A percentile compares a stretch with the other conserved stretches of the same genome.
These are phyloP conservation scores for Berkeleyomyces rouxiae DNA, from an alignment of 2,329 filamentous ascomycete species.

Conservation along the genomic window DNA sequence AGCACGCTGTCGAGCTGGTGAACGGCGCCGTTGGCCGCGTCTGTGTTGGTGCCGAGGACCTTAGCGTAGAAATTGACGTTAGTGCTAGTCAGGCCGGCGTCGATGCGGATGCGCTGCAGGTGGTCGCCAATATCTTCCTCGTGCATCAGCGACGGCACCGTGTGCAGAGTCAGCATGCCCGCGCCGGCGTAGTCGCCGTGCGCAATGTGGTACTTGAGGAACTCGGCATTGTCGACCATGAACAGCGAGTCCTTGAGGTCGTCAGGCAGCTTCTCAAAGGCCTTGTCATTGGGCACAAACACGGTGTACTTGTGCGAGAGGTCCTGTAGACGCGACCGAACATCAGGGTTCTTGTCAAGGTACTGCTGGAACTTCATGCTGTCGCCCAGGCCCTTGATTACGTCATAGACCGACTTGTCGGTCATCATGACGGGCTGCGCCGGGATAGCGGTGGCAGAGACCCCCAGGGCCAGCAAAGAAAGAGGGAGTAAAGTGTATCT, in stretches of 20 bases:
- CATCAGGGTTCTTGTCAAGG: slow-evolving; percentile 45
- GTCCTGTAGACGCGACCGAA: slow-evolving; percentile 58
- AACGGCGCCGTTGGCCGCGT: slow-evolving; percentile 57
- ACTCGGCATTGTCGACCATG: slow-evolving; percentile 35
- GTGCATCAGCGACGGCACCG: slow-evolving; percentile 52
- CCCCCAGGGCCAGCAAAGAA: slow-evolving; percentile 8
- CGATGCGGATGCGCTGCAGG: slow-evolving; percentile 56
- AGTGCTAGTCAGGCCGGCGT: slow-evolving; percentile 44
- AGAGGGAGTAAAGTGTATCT: neutral
- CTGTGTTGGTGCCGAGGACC: slow-evolving; percentile 51
- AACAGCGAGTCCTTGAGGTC: slow-evolving; percentile 39
- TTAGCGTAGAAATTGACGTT: slow-evolving; percentile 63
- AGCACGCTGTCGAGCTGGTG: slow-evolving; percentile 62
- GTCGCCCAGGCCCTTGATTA: slow-evolving; percentile 17
- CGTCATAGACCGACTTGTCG: slow-evolving; percentile 13
- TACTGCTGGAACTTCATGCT: slow-evolving; percentile 6
- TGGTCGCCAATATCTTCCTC: slow-evolving; percentile 43
- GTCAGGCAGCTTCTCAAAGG: slow-evolving; percentile 47
- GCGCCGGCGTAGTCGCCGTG: slow-evolving; percentile 48
- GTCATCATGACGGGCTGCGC: neutral
- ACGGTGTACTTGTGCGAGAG: slow-evolving; percentile 58
- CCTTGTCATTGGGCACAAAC: slow-evolving; percentile 63
- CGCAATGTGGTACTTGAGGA: slow-evolving; percentile 57
- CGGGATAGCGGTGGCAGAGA: slow-evolving; percentile 2
- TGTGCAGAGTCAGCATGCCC: slow-evolving; percentile 52